A percentile compares a stretch with the other conserved stretches of the same genome.
These are phyloP conservation scores for Sisymbrium irio DNA, from an alignment of 345 rosid species.

Conservation along the genomic window DNA sequence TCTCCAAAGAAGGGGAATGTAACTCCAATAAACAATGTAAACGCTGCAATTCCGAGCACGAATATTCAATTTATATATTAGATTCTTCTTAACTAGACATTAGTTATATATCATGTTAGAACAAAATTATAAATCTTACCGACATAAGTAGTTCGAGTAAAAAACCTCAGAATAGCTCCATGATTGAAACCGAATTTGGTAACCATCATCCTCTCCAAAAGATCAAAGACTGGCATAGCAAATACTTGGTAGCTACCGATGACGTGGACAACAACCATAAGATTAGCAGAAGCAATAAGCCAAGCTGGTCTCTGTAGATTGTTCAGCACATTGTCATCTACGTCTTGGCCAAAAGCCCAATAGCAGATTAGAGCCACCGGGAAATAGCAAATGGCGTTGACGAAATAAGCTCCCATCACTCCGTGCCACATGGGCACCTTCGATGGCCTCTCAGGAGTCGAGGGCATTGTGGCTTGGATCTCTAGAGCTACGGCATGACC, in stretches of 20 bases:
- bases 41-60: conserved; percentile 48
- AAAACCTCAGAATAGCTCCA: conserved; percentile 55
- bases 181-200: conserved; percentile 54
- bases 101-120: neutral
- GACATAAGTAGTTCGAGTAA: conserved; percentile 75
- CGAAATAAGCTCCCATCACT: conserved; percentile 67
- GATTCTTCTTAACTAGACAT: neutral
- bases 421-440: conserved; percentile 93
- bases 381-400: conserved; percentile 87
- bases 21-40: conserved; percentile 77
- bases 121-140: conserved; percentile 47
- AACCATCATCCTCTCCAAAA: conserved; percentile 62
- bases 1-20: conserved; percentile 96
- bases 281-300: conserved; percentile 89
- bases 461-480: conserved; percentile 95
- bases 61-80: neutral
- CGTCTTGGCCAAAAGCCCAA: conserved; percentile 79
- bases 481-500: conserved; percentile 94
- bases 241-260: conserved; percentile 95
- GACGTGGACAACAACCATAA: conserved; percentile 95
- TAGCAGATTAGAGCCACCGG: conserved; percentile 91
- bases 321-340: conserved; percentile 74
- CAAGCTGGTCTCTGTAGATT: conserved; percentile 64
- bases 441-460: conserved; percentile 82
- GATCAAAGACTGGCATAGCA: conserved; percentile 90